Conservation (phyloP, 2,329 filamentous ascomycete species). For the Fusarium staphyleae region DNA sequence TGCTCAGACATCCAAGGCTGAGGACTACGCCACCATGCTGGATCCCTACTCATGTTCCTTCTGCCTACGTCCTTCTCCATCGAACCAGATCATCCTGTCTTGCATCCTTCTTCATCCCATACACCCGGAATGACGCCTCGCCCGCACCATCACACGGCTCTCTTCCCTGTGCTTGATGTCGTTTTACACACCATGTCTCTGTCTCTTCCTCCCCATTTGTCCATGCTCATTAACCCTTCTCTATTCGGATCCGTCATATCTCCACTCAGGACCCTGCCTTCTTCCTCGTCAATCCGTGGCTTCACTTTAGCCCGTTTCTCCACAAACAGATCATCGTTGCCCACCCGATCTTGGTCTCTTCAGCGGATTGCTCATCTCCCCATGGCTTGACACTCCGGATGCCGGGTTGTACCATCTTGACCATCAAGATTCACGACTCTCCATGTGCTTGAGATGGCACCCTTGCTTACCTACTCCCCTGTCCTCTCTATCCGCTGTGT, state of each 20-base stretch:
- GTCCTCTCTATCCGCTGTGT: background rate
- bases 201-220: constrained; percentile 30
- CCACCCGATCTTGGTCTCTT: constrained; percentile 25
- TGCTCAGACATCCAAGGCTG: background rate
- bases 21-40: background rate
- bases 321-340: constrained; percentile 28
- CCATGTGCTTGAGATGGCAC: constrained; percentile 23
- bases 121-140: constrained; percentile 12
- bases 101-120: background rate
- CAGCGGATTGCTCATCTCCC: constrained; percentile 29
- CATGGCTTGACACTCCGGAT: constrained; percentile 14
- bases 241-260: constrained; percentile 23
- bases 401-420: constrained; percentile 23
- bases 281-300: constrained; percentile 31
- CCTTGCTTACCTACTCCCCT: background rate
- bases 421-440: constrained; percentile 5
- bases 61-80: background rate
- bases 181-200: constrained; percentile 44
- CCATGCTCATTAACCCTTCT: constrained; percentile 15
- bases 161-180: constrained; percentile 30
- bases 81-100: constrained; percentile 1
- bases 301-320: constrained; percentile 25
- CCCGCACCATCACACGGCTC: constrained; percentile 24
- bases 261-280: constrained; percentile 26
- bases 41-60: constrained; percentile 1